Percentiles rank a stretch among this genome's conserved stretches.
Conservation (phyloP, 1,284 basidiomycete species). For the Irpex rosettiformis region DNA sequence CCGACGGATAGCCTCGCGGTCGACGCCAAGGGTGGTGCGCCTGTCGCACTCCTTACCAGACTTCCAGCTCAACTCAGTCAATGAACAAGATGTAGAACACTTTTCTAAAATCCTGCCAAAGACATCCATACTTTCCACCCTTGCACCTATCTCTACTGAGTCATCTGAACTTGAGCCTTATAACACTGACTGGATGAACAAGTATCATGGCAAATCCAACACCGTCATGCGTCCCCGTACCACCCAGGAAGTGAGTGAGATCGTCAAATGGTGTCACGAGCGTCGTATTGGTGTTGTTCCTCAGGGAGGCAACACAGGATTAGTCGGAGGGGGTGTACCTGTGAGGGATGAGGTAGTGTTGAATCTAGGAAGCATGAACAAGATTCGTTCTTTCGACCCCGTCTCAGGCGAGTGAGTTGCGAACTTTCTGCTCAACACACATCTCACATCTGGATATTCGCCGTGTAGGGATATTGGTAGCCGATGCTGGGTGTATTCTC, state of each 20-base stretch:
- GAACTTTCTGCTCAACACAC: slow-evolving; percentile 8
- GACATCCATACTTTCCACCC: slow-evolving; percentile 62
- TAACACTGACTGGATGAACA: slow-evolving; percentile 98
- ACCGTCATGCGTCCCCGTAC: slow-evolving; percentile 90
- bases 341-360: slow-evolving; percentile 88
- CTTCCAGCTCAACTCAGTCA: slow-evolving; percentile 42
- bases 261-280: slow-evolving; percentile 83
- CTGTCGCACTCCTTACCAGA: slow-evolving; percentile 22
- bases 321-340: slow-evolving; percentile 96
- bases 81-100: slow-evolving; percentile 55
- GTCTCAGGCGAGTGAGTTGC: slow-evolving; percentile 65
- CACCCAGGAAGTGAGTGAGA: slow-evolving; percentile 83
- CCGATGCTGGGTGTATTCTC: slow-evolving; percentile 94
- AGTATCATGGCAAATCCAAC: slow-evolving; percentile 82
- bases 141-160: slow-evolving; percentile 44
- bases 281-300: slow-evolving; percentile 86
- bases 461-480: slow-evolving; percentile 61
- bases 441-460: slow-evolving; percentile 11
- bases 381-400: slow-evolving; percentile 89
- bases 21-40: not conserved
- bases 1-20: slow-evolving; percentile 7
- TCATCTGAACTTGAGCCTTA: slow-evolving; percentile 74
- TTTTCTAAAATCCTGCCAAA: slow-evolving; percentile 59
- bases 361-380: slow-evolving; percentile 79
- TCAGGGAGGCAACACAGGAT: slow-evolving; percentile 97